These are phyloP conservation scores for Diaporthe sp. DNA, from an alignment of 2,329 filamentous ascomycete genomes.

Conservation along the genomic window DNA sequence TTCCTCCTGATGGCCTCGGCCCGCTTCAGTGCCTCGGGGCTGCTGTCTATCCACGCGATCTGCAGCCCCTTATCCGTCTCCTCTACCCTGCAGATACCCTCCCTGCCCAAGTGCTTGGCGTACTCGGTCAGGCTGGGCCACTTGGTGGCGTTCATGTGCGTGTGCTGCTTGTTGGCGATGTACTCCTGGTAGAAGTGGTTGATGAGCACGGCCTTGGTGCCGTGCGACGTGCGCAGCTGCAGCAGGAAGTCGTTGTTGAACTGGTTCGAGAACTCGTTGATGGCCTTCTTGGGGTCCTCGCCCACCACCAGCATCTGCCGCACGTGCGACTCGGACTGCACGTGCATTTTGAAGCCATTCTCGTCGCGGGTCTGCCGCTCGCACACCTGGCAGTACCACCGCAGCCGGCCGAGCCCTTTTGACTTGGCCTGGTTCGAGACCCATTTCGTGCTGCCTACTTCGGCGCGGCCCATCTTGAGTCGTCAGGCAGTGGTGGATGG, in stretches of 20 bases:
- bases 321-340: conserved; percentile 86
- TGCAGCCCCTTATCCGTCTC: conserved; percentile 89
- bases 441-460: conserved; percentile 92
- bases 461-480: conserved; percentile 87
- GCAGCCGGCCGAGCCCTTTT: conserved; percentile 81
- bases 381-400: conserved; percentile 94
- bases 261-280: conserved; percentile 84
- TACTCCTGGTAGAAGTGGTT: conserved; percentile 98
- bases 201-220: conserved; percentile 88
- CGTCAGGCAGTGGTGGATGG: conserved; percentile 33
- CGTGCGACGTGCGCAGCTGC: conserved; percentile 85
- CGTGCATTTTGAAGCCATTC: conserved; percentile 94
- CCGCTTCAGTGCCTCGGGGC: conserved; percentile 84
- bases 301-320: conserved; percentile 91
- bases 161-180: conserved; percentile 87
- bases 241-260: conserved; percentile 85
- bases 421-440: conserved; percentile 92
- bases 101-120: conserved; percentile 85
- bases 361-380: conserved; percentile 83
- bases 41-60: conserved; percentile 92
- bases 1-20: conserved; percentile 86
- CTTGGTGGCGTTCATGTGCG: conserved; percentile 94
- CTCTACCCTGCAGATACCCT: conserved; percentile 91
- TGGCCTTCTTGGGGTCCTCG: conserved; percentile 86
- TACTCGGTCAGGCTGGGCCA: conserved; percentile 93